phyloP scores from a whole-genome alignment of 441 rosid genomes.

The Brassica balearica region DNA sequence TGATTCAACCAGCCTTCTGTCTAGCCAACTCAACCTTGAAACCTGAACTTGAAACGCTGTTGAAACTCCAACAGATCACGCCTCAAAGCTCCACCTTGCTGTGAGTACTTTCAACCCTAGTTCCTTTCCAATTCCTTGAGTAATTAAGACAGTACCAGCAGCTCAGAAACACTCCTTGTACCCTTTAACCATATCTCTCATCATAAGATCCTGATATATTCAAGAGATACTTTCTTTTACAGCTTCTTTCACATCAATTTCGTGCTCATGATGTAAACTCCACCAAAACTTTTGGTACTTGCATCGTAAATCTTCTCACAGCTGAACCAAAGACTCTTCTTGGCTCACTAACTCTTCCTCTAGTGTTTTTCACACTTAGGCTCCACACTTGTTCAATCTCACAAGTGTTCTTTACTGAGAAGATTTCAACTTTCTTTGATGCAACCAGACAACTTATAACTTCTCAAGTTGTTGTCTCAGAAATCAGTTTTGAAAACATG shows the following conservation, averaged over 20 bases:
- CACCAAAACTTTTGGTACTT: neutral
- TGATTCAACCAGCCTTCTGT: neutral
- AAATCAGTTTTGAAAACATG: neutral
- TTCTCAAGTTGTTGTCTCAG: neutral
- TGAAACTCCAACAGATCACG: neutral
- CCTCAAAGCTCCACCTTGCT: neutral
- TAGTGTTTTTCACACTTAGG: neutral
- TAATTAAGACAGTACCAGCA: neutral
- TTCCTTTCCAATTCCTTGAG: neutral
- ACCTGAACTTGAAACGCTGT: neutral
- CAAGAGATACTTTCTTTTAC: neutral
- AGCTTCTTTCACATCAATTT: neutral
- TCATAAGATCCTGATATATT: neutral
- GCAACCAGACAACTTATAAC: neutral
- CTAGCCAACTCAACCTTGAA: neutral
- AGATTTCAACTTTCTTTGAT: neutral
- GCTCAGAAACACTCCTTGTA: neutral
- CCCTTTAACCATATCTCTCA: neutral
- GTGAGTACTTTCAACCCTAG: neutral
- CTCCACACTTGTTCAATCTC: neutral
- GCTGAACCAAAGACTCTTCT: neutral
- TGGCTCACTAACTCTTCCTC: neutral
- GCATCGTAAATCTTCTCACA: neutral
- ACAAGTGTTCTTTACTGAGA: neutral
- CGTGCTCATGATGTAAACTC: neutral